Evolutionary conservation across 2,329 filamentous ascomycete species (phyloP).

Genomic region (Bipolaris victoriae): DNA sequence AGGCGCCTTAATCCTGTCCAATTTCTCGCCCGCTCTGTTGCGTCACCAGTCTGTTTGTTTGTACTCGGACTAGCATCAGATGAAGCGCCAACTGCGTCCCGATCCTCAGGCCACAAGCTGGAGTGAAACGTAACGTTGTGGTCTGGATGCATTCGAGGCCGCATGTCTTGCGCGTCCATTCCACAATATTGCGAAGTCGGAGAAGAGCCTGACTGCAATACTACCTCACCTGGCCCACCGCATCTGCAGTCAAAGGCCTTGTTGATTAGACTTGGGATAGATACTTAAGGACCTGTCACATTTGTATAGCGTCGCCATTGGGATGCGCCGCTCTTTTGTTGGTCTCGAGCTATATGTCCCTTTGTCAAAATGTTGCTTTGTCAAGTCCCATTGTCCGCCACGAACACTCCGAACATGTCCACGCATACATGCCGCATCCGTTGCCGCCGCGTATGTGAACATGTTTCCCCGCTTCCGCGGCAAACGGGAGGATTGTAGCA

Average conservation of each 20-base stretch:
- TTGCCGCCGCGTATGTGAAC: neutral
- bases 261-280: constrained; percentile 1
- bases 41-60: constrained; percentile 24
- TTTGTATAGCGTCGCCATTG: neutral
- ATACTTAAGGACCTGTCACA: neutral
- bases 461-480: neutral
- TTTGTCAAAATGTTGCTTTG: neutral
- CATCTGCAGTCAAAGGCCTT: neutral
- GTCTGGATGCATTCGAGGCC: constrained; percentile 8
- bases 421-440: neutral
- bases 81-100: constrained; percentile 26
- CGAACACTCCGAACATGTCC: neutral
- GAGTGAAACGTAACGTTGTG: constrained; percentile 8
- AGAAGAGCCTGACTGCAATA: neutral
- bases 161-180: constrained; percentile 14
- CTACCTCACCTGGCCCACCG: constrained; percentile 8
- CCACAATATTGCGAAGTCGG: constrained; percentile 11
- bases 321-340: constrained; percentile 3
- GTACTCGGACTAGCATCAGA: constrained; percentile 28
- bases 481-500: neutral
- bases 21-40: constrained; percentile 27
- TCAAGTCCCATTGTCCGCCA: neutral
- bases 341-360: constrained; percentile 3
- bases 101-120: constrained; percentile 20
- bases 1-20: constrained; percentile 19